Evolutionary conservation across 2,329 filamentous ascomycete genomes (phyloP).

Genomic region (Aspergillaceae sp.): DNA sequence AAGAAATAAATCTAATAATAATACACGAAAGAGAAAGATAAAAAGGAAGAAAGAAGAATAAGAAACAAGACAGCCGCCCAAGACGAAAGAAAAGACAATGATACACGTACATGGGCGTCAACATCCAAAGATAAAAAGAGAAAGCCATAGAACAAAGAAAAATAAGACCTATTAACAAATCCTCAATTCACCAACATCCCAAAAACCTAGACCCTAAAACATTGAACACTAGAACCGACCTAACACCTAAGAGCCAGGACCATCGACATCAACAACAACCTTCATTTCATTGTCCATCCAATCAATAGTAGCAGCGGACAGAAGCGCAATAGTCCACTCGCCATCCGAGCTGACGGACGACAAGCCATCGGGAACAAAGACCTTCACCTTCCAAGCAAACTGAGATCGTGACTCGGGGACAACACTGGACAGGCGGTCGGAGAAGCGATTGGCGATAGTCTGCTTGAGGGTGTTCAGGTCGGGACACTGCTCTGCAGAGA

Average conservation of each 20-base stretch:
- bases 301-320: constrained; percentile 35
- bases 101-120: too few relatives aligned
- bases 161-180: too few relatives aligned
- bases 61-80: background rate
- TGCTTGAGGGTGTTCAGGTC: constrained; percentile 26
- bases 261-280: constrained; percentile 32
- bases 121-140: background rate
- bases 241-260: too few relatives aligned
- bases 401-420: constrained; percentile 9
- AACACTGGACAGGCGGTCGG: constrained; percentile 21
- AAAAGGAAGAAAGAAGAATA: background rate
- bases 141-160: background rate
- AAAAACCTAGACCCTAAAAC: too few relatives aligned
- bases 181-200: too few relatives aligned
- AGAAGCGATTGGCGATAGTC: constrained; percentile 23
- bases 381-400: constrained; percentile 28
- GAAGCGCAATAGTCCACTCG: constrained; percentile 38
- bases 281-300: constrained; percentile 41
- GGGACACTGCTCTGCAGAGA: constrained; percentile 28
- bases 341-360: constrained; percentile 29
- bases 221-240: too few relatives aligned
- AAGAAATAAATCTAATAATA: background rate
- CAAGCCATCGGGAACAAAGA: constrained; percentile 37
- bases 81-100: background rate
- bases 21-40: background rate